Percentiles rank a stretch among this genome's conserved stretches.
These are phyloP conservation scores for Hsuehochloa calcarea DNA, from an alignment of 176 grass and related monocot genomes.

Conservation along the genomic window DNA sequence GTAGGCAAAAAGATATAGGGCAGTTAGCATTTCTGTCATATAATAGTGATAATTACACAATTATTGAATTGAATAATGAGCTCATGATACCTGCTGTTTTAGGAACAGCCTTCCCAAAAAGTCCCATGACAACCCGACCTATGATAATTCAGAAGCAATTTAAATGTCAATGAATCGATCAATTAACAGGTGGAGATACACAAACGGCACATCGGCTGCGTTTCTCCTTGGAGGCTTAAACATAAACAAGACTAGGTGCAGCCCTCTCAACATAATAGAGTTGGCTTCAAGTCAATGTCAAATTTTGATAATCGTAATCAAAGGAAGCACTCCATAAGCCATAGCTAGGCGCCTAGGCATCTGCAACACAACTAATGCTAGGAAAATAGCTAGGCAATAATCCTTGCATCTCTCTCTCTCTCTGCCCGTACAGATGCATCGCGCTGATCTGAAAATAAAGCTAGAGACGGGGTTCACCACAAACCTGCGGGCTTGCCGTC, in stretches of 20 bases:
- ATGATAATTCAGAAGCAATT: constrained; percentile 20
- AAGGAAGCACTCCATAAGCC: background rate
- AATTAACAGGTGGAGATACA: background rate
- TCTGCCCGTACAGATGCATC: background rate
- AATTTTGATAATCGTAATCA: background rate
- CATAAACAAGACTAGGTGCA: background rate
- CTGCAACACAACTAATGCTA: background rate
- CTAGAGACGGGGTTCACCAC: background rate
- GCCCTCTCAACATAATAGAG: background rate
- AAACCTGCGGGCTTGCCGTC: constrained; percentile 86
- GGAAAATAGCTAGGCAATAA: background rate
- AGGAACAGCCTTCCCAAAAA: constrained; percentile 92
- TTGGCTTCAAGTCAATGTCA: background rate
- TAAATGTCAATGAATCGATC: background rate
- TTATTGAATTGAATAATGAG: background rate
- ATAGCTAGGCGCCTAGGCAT: background rate
- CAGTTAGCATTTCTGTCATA: background rate
- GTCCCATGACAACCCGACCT: constrained; percentile 97
- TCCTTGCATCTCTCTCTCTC: background rate
- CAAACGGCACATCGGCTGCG: background rate
- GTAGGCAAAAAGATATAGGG: constrained; percentile 6
- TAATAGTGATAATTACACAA: background rate
- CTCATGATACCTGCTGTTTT: constrained; percentile 81
- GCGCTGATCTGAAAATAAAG: background rate
- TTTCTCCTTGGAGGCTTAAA: background rate